Base-by-base conservation (phyloP, 495 filamentous ascomycete genomes). In the Xylaria flabelliformis region DNA sequence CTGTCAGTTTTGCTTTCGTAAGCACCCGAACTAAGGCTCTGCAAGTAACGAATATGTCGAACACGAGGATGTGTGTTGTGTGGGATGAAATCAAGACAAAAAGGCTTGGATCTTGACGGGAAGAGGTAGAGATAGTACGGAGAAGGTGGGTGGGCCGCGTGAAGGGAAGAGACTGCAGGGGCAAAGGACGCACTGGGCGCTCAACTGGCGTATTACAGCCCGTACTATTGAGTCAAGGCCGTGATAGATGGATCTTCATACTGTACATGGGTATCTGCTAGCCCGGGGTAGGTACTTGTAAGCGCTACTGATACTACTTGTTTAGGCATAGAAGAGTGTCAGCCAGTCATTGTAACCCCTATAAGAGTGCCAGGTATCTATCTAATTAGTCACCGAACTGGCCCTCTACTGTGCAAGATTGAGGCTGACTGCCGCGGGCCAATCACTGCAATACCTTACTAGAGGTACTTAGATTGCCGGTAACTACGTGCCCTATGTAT, bases 131-230 rank as follows among this genome's bases (percentile, higher is more conserved):
- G 59, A 64, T 62, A 34, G 69, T 39, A 68, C 51, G 34, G 50
- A 26, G 51, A 68, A 41, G 65, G 46, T n/a, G 48, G 66, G 66
- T 59, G 66, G 66, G 53, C 66, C 61, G 61, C 61, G 61, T 64
- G 34, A 61, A 64, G 39, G 66, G 53, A 69, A 69, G 66, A 69
- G 66, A 69, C 66, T 69, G 66, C 66, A 69, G 66, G 66, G 66
- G 66, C 53, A 44, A 58, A 48, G 17, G 29, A 10, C 65, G 34
- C 50, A 56, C 65, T 67, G 48, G 65, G 48, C 21, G 24, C 63
- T 56, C 34, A 29, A 29, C 50, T 56, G 65, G 58, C 17, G 58
- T 39, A 61, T 36, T 56, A 56, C 53, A 56, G 53, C 53, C 53
- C 53, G 53, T 56, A 56, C 24, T 4, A 19, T 61, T 21, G 32